Evolutionary conservation across 108 stramenopile genomes (phyloP).

Genomic region (Aurantiochytrium sp.): DNA sequence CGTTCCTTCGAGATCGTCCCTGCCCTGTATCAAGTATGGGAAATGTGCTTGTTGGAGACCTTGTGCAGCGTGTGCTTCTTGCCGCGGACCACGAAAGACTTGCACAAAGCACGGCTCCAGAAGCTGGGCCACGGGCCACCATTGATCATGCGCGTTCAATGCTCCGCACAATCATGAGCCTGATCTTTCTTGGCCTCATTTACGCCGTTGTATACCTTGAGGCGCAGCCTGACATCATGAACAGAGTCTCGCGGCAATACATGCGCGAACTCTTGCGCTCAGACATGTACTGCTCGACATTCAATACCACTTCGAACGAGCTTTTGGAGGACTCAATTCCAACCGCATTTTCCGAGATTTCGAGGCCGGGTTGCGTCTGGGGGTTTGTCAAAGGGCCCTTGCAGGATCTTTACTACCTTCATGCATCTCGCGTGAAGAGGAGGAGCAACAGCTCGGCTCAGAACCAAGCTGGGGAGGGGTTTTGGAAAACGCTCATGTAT

Average conservation of each 20-base stretch:
- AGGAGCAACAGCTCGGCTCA: not conserved
- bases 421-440: not conserved
- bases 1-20: too few species aligned
- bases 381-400: not conserved
- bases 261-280: not conserved
- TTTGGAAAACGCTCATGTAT: not conserved
- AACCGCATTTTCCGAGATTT: not conserved
- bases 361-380: not conserved
- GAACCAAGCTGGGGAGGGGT: not conserved
- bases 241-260: not conserved
- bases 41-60: too few species aligned
- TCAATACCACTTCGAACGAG: not conserved
- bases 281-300: not conserved
- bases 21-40: too few species aligned
- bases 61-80: too few species aligned
- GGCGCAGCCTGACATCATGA: not conserved
- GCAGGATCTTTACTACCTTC: not conserved
- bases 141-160: not conserved
- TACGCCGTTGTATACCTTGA: not conserved
- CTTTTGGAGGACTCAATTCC: not conserved
- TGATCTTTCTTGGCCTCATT: not conserved
- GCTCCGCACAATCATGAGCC: not conserved
- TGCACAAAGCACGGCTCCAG: too few species aligned
- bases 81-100: too few species aligned
- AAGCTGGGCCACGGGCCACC: too few species aligned